phyloP scores from a whole-genome alignment of 257 asterid genomes.

The Jacaranda copaia region DNA sequence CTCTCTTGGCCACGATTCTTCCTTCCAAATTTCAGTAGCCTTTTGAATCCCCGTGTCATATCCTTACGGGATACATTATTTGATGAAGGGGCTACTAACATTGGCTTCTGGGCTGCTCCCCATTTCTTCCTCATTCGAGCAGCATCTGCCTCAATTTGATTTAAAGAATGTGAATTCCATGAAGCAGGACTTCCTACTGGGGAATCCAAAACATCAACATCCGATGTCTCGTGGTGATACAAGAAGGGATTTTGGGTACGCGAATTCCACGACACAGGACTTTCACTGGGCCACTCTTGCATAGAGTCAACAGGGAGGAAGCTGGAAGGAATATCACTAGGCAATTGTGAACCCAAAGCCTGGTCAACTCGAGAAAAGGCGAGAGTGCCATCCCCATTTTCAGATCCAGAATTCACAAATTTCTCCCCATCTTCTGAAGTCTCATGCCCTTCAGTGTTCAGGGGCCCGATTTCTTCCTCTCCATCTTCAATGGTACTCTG shows the following conservation, averaged over 20 bases:
- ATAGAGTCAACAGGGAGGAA: slow-evolving; percentile 27
- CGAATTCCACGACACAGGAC: slow-evolving; percentile 55
- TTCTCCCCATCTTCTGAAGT: slow-evolving; percentile 40
- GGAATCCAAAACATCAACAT: slow-evolving; percentile 67
- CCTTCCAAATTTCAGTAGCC: slow-evolving; percentile 75
- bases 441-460: slow-evolving; percentile 29
- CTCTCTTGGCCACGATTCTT: slow-evolving; percentile 65
- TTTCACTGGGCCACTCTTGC: slow-evolving; percentile 66
- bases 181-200: slow-evolving; percentile 77
- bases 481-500: slow-evolving; percentile 51
- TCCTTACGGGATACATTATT: slow-evolving; percentile 62
- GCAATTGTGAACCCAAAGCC: slow-evolving; percentile 62
- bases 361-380: slow-evolving; percentile 64
- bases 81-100: slow-evolving; percentile 51
- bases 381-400: slow-evolving; percentile 59
- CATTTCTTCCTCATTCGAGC: slow-evolving; percentile 76
- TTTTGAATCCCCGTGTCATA: slow-evolving; percentile 72
- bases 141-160: slow-evolving; percentile 59
- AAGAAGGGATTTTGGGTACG: slow-evolving; percentile 56
- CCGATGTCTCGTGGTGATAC: slow-evolving; percentile 67
- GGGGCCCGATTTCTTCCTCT: slow-evolving; percentile 56
- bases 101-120: slow-evolving; percentile 73
- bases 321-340: slow-evolving; percentile 46
- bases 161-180: slow-evolving; percentile 67
- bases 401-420: slow-evolving; percentile 65